Conservation (phyloP, 495 filamentous ascomycete genomes). For the Extremus antarcticus region DNA sequence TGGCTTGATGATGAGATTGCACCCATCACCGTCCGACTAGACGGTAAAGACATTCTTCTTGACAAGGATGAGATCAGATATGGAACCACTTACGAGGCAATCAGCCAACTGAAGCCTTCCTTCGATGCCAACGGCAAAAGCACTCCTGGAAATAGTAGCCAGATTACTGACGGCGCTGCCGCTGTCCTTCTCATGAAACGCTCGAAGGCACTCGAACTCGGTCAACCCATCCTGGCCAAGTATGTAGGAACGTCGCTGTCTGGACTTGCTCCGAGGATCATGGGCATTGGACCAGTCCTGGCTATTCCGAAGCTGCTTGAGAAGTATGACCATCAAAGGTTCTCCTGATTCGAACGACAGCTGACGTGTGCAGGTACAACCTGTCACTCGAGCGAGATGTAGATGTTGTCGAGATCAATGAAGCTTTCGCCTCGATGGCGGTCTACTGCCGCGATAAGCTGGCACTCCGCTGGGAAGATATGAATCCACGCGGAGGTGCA, state of each 20-base stretch:
- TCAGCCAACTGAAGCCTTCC: slow-evolving; percentile 18
- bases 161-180: slow-evolving; percentile 23
- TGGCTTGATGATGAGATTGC: slow-evolving; percentile 23
- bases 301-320: slow-evolving; percentile 20
- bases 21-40: slow-evolving; percentile 11
- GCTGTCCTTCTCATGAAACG: slow-evolving; percentile 18
- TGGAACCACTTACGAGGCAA: slow-evolving; percentile 19
- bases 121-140: slow-evolving; percentile 13
- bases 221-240: slow-evolving; percentile 17
- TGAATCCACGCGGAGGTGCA: slow-evolving; percentile 21
- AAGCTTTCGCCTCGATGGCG: slow-evolving; percentile 24
- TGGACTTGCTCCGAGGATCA: slow-evolving; percentile 21
- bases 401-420: slow-evolving; percentile 25
- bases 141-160: slow-evolving; percentile 22
- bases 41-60: slow-evolving; percentile 2
- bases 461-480: slow-evolving; percentile 19
- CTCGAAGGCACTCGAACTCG: slow-evolving; percentile 18
- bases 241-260: slow-evolving; percentile 19
- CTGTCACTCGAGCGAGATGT: too few relatives aligned
- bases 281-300: slow-evolving; percentile 22
- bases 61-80: slow-evolving; percentile 23
- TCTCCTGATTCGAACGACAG: slow-evolving; percentile 18
- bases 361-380: too few relatives aligned
- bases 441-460: slow-evolving; percentile 20
- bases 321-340: too few relatives aligned